phyloP scores from a whole-genome alignment of 768 basidiomycete species.

The Lactarius evosmus region DNA sequence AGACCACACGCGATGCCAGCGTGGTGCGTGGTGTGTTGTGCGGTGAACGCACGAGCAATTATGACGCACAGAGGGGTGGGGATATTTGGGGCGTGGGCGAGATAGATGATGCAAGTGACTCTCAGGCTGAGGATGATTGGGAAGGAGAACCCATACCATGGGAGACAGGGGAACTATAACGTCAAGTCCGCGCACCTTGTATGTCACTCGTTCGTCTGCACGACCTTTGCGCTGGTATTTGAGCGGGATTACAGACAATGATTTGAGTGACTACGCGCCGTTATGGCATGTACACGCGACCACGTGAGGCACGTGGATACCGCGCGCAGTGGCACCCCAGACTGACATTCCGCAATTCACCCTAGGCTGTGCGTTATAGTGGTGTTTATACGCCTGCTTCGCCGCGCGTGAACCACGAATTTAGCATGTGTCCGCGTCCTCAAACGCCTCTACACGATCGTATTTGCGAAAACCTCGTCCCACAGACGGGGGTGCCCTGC shows the following conservation, averaged over 20 bases:
- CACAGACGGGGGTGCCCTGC: not conserved
- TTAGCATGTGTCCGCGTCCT: conserved; percentile 8
- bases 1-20: conserved; percentile 30
- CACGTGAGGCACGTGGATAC: conserved; percentile 28
- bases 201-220: conserved; percentile 34
- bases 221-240: conserved; percentile 6
- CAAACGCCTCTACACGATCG: not conserved
- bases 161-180: conserved; percentile 72
- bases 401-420: conserved; percentile 23
- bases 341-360: conserved; percentile 19
- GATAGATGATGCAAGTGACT: conserved; percentile 38
- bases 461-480: not conserved
- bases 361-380: conserved; percentile 7
- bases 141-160: conserved; percentile 81
- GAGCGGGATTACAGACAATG: conserved; percentile 15
- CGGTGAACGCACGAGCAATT: conserved; percentile 51
- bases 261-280: conserved; percentile 4
- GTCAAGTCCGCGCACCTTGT: conserved; percentile 16
- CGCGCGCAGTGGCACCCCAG: conserved; percentile 12
- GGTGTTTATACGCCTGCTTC: conserved; percentile 12
- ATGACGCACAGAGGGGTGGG: conserved; percentile 63
- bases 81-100: conserved; percentile 79
- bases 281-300: conserved; percentile 21
- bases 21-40: conserved; percentile 60
- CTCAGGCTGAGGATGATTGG: conserved; percentile 47